These are phyloP conservation scores for Pugionium dolabratum DNA, from an alignment of 345 rosid species.

Conservation along the genomic window DNA sequence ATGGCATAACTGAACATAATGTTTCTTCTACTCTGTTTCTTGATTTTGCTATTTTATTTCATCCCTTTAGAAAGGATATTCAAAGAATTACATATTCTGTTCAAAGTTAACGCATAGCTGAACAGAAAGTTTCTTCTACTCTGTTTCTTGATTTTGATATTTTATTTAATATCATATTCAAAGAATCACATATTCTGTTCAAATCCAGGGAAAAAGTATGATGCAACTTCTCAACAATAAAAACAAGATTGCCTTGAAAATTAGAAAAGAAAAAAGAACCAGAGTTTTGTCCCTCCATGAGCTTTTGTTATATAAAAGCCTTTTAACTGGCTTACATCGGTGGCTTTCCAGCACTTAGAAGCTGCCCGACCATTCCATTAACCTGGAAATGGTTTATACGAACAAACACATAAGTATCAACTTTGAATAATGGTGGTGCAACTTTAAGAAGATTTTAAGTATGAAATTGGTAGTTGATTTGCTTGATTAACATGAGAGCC, in stretches of 20 bases:
- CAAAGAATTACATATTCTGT: conserved; percentile 15
- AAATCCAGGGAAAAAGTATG: conserved; percentile 22
- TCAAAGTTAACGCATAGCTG: conserved; percentile 1
- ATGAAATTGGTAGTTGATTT: not conserved
- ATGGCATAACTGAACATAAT: not conserved
- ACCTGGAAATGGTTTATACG: conserved; percentile 55
- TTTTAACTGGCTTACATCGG: conserved; percentile 51
- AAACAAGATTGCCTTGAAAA: conserved; percentile 26
- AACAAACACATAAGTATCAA: conserved; percentile 1
- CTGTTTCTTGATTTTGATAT: conserved; percentile 13
- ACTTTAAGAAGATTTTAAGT: not conserved
- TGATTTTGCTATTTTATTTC: conserved; percentile 31
- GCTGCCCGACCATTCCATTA: conserved; percentile 80
- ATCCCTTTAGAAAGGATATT: conserved; percentile 20
- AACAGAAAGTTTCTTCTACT: not conserved
- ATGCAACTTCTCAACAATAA: conserved; percentile 25
- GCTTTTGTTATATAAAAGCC: conserved; percentile 17
- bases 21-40: no score
- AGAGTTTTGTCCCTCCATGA: conserved; percentile 26
- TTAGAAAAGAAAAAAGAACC: conserved; percentile 18
- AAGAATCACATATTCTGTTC: conserved; percentile 18
- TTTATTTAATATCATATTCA: conserved; percentile 30
- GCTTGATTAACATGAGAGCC: conserved; percentile 4
- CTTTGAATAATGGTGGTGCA: not conserved
- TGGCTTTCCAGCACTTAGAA: conserved; percentile 78